Base-by-base conservation (phyloP, 2,329 filamentous ascomycete genomes). In the Aspergillus candidus region DNA sequence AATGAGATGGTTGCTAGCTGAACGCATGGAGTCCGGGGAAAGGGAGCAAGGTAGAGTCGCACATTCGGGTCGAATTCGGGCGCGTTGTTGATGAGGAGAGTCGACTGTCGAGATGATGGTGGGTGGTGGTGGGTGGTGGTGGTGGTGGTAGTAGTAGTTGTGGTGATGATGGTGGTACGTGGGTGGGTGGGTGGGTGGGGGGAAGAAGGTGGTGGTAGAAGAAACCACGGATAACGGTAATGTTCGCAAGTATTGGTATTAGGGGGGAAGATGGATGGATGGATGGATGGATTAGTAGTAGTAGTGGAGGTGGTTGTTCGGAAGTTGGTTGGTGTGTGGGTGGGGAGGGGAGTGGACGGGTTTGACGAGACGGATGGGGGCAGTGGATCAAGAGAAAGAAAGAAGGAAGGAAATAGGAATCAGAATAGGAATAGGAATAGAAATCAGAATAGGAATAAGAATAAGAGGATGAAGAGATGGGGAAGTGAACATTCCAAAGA, bases 11-110 rank as follows among this genome's bases (percentile, higher is more conserved):
- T 53, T 52, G 56, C 57, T 64, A 64, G 55, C 50, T 57, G 61
- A 60, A 63, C 61, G 61, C 65, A 67, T 67, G 63, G 65, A 64
- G 64, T 63, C 54, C 54, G 56, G 47, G 48, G 38, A 52, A 51
- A 56, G 51, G 54, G 49, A 54, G 41, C 45, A 51, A 43, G 41
- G 43, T 58, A 51, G 42, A 55, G 56, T 63, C 53, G 59, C 60
- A 65, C 63, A 67, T 66, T 63, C 60, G 59, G 42, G 39, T 45
- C 54, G 45, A 49, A 46, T 46, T 49, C 49, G 44, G 38, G 29
- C n/a, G 40, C 33, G 36, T 38, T 43, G 38, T 38, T 38, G 35
- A 15, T 14, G 35, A 37, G 14, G 35, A 35, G 32, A 6, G 29
- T 33, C 30, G 35, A 35, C 27, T 3, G 29, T 33, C 30, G 31